phyloP scores from a whole-genome alignment of 768 basidiomycete species.

The Sistotremastrum niveocremeum region DNA sequence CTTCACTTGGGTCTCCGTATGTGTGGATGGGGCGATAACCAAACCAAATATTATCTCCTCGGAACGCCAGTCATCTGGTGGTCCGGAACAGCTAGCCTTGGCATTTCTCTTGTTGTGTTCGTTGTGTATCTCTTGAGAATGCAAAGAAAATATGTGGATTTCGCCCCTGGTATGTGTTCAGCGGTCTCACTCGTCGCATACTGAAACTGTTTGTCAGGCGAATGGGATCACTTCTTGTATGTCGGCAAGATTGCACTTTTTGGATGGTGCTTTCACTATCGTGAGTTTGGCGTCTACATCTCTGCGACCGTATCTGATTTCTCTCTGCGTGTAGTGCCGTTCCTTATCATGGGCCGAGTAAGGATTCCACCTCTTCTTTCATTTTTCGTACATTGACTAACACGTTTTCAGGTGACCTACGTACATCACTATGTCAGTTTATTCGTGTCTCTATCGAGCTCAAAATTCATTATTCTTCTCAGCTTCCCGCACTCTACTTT shows the following conservation, averaged over 20 bases:
- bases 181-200: background rate
- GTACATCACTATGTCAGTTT: slow-evolving; percentile 1
- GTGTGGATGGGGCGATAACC: slow-evolving; percentile 89
- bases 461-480: slow-evolving; percentile 4
- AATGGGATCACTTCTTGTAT: slow-evolving; percentile 93
- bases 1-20: slow-evolving; percentile 83
- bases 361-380: slow-evolving; percentile 89
- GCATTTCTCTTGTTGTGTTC: slow-evolving; percentile 37
- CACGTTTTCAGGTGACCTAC: background rate
- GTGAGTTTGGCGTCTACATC: slow-evolving; percentile 29
- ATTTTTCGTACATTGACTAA: slow-evolving; percentile 16
- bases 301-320: background rate
- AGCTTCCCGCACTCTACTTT: slow-evolving; percentile 97
- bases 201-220: slow-evolving; percentile 30
- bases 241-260: slow-evolving; percentile 83
- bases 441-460: background rate
- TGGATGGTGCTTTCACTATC: slow-evolving; percentile 86
- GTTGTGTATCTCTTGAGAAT: slow-evolving; percentile 61
- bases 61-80: slow-evolving; percentile 93
- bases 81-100: slow-evolving; percentile 58
- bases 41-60: slow-evolving; percentile 86
- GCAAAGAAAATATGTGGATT: slow-evolving; percentile 86
- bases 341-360: slow-evolving; percentile 95
- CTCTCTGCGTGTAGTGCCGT: slow-evolving; percentile 50
- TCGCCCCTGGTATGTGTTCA: slow-evolving; percentile 58